Evolutionary conservation across 164 flowering plant species (phyloP).

Genomic region (Malania oleifera): DNA sequence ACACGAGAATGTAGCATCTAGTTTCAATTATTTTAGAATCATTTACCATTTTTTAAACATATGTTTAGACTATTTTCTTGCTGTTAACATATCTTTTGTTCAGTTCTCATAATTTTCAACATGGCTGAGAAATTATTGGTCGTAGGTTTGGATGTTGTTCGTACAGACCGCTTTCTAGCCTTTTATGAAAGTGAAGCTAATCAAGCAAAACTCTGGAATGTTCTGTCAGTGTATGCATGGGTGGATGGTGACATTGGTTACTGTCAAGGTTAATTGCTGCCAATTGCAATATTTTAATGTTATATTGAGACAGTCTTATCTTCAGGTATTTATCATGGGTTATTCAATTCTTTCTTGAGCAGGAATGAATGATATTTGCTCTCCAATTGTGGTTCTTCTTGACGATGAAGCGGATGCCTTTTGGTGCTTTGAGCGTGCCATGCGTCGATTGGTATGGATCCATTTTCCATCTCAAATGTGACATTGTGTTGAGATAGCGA

Average conservation of each 20-base stretch:
- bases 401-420: slow-evolving; percentile 94
- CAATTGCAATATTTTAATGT: neutral
- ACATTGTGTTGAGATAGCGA: neutral
- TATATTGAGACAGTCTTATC: slow-evolving; percentile 1
- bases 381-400: slow-evolving; percentile 77
- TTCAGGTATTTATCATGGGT: neutral
- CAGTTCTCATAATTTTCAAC: neutral
- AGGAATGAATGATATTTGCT: slow-evolving; percentile 98
- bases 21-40: too few species aligned
- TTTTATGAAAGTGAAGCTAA: slow-evolving; percentile 74
- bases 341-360: slow-evolving; percentile 11
- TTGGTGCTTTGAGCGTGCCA: slow-evolving; percentile 92
- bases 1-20: too few species aligned
- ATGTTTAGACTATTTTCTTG: neutral
- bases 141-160: slow-evolving; percentile 87
- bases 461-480: neutral
- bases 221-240: slow-evolving; percentile 86
- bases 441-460: slow-evolving; percentile 80
- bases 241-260: slow-evolving; percentile 76
- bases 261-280: slow-evolving; percentile 60
- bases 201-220: slow-evolving; percentile 82
- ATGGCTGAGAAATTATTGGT: slow-evolving; percentile 6
- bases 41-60: neutral
- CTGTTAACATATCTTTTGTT: neutral
- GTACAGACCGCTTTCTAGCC: slow-evolving; percentile 76